Evolutionary conservation across 1,284 basidiomycete genomes (phyloP).

Genomic region (Neonothopanus nambi): DNA sequence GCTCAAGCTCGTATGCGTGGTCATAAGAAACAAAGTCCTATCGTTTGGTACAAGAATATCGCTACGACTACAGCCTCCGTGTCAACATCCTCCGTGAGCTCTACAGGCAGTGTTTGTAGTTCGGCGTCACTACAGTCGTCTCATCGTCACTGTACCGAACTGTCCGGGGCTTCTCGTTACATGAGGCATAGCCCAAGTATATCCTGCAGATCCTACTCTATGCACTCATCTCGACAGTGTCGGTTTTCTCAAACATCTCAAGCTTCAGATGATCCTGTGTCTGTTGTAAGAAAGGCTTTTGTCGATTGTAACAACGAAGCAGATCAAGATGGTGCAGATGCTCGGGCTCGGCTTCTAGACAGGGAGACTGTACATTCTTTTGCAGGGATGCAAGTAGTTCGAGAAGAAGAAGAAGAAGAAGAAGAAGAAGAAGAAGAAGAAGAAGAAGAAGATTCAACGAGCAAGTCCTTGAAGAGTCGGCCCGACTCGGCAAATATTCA

Average conservation of each 20-base stretch:
- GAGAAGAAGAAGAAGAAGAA: conserved; percentile 12
- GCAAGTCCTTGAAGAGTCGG: too few relatives aligned
- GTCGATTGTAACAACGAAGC: conserved; percentile 8
- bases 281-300: conserved; percentile 10
- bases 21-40: conserved; percentile 15
- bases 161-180: background rate
- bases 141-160: conserved; percentile 1
- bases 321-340: conserved; percentile 4
- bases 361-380: conserved; percentile 12
- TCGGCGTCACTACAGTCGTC: conserved; percentile 1
- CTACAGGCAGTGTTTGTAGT: background rate
- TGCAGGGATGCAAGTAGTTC: conserved; percentile 12
- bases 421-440: too few relatives aligned
- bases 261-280: conserved; percentile 11
- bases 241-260: background rate
- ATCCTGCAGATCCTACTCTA: conserved; percentile 1
- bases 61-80: background rate
- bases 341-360: conserved; percentile 8
- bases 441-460: background rate
- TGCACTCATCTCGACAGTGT: background rate
- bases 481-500: background rate
- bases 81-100: conserved; percentile 8
- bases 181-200: conserved; percentile 4
- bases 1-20: background rate
- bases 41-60: conserved; percentile 14